Percentiles rank a stretch among this genome's conserved stretches.
phyloP scores from a whole-genome alignment of 306 rosid species.

The Casuarina equisetifolia region DNA sequence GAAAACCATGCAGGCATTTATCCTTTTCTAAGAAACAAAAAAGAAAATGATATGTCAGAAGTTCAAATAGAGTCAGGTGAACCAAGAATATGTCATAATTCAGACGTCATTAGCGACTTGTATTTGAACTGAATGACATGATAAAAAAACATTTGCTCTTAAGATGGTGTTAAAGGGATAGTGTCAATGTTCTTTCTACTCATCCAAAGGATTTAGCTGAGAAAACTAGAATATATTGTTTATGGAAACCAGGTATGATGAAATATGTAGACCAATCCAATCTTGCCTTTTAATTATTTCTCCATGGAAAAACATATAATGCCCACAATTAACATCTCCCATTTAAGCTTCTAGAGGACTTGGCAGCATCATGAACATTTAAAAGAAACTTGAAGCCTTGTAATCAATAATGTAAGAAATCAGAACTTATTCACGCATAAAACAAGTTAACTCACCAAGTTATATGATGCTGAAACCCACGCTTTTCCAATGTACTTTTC shows the following conservation, averaged over 20 bases:
- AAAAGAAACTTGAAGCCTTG: not conserved
- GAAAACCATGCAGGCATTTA: not conserved
- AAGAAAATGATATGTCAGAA: not conserved
- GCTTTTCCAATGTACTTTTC: slow-evolving; percentile 65
- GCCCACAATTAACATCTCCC: not conserved
- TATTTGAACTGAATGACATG: not conserved
- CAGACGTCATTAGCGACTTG: not conserved
- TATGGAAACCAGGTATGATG: not conserved
- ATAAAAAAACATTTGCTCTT: not conserved
- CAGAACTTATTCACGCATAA: slow-evolving; percentile 11
- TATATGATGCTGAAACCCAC: slow-evolving; percentile 80
- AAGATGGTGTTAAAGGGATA: not conserved
- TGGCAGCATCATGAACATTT: not conserved
- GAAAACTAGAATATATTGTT: not conserved
- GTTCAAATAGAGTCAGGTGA: not conserved
- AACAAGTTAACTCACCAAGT: slow-evolving; percentile 60
- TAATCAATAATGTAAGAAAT: not conserved
- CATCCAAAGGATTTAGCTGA: not conserved
- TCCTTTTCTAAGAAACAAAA: not conserved
- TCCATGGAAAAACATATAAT: not conserved
- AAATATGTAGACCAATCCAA: not conserved
- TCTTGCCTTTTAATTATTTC: not conserved
- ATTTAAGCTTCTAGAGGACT: slow-evolving; percentile 8
- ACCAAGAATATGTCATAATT: not conserved
- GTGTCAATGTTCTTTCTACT: not conserved